Evolutionary conservation across 2,329 filamentous ascomycete species (phyloP).

Genomic region (Clarireedia homoeocarpa): DNA sequence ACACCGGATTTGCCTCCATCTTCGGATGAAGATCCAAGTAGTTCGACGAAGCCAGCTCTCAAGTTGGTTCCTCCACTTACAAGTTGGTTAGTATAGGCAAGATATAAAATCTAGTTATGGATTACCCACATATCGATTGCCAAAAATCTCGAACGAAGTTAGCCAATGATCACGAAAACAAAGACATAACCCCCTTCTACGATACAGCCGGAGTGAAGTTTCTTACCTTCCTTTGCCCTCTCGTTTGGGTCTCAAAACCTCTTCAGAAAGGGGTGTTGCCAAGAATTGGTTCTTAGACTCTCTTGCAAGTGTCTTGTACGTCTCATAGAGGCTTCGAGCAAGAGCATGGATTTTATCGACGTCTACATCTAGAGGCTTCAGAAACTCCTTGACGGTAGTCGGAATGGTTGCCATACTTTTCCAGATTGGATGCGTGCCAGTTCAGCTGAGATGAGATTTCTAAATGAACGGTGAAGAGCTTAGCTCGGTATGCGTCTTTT

Average conservation of each 20-base stretch:
- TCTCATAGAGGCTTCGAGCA: constrained; percentile 39
- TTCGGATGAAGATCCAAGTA: constrained; percentile 33
- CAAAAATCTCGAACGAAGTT: constrained; percentile 40
- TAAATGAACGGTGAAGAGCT: no score
- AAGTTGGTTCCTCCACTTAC: constrained; percentile 60
- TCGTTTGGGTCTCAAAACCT: constrained; percentile 43
- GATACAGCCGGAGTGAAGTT: not conserved
- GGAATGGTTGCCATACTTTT: constrained; percentile 14
- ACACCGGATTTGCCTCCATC: constrained; percentile 11
- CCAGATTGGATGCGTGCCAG: not conserved
- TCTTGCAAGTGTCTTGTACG: constrained; percentile 43
- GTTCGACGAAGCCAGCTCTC: constrained; percentile 59
- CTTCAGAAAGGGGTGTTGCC: constrained; percentile 53
- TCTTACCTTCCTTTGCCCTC: constrained; percentile 41
- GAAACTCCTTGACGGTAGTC: constrained; percentile 34
- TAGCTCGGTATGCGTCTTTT: no score
- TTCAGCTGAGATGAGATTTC: not conserved
- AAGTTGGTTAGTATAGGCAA: constrained; percentile 23
- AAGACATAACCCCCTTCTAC: not conserved
- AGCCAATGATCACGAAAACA: constrained; percentile 7
- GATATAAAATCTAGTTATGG: not conserved
- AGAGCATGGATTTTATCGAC: constrained; percentile 38
- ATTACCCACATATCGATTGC: constrained; percentile 57
- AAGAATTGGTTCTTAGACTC: constrained; percentile 49
- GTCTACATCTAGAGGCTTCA: constrained; percentile 44